phyloP scores from a whole-genome alignment of 2,329 filamentous ascomycete genomes.

The Xylariomycetidae sp. region DNA sequence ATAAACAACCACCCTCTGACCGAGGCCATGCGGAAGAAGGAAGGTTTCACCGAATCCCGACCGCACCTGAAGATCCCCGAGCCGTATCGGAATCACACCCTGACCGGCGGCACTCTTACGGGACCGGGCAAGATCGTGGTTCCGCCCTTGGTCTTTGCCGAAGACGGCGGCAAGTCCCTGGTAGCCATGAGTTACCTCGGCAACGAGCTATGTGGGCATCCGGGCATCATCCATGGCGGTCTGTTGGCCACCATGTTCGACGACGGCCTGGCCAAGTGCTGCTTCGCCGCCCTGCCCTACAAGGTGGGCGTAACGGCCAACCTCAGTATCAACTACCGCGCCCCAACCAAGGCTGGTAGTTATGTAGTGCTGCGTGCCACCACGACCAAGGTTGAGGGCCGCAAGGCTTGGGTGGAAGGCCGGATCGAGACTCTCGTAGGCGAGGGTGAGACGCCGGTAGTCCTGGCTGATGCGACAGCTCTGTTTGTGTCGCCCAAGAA shows the following conservation, averaged over 20 bases:
- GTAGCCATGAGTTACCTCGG: constrained; percentile 75
- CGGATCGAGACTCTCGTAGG: constrained; percentile 71
- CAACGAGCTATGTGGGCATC: constrained; percentile 76
- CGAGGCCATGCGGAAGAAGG: constrained; percentile 57
- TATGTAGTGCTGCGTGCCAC: constrained; percentile 74
- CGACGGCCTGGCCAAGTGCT: constrained; percentile 81
- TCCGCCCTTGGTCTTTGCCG: constrained; percentile 72
- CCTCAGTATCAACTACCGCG: constrained; percentile 75
- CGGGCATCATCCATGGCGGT: constrained; percentile 85
- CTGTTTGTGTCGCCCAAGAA: constrained; percentile 85
- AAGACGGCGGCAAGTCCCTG: constrained; percentile 61
- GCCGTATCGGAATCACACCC: constrained; percentile 61
- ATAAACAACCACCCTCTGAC: constrained; percentile 74
- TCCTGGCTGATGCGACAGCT: constrained; percentile 76
- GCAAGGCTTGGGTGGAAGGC: constrained; percentile 92
- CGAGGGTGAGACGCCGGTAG: constrained; percentile 54
- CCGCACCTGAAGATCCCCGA: constrained; percentile 83
- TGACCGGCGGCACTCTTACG: constrained; percentile 75
- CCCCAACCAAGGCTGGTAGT: constrained; percentile 67
- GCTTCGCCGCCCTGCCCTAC: constrained; percentile 81
- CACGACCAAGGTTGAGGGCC: constrained; percentile 80
- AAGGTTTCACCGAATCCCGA: constrained; percentile 66
- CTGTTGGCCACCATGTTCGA: constrained; percentile 88
- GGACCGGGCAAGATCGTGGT: constrained; percentile 73
- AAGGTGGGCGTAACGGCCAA: constrained; percentile 83